These are phyloP conservation scores for Hypoxylon sp. DNA, from an alignment of 2,329 filamentous ascomycete species.

Conservation along the genomic window DNA sequence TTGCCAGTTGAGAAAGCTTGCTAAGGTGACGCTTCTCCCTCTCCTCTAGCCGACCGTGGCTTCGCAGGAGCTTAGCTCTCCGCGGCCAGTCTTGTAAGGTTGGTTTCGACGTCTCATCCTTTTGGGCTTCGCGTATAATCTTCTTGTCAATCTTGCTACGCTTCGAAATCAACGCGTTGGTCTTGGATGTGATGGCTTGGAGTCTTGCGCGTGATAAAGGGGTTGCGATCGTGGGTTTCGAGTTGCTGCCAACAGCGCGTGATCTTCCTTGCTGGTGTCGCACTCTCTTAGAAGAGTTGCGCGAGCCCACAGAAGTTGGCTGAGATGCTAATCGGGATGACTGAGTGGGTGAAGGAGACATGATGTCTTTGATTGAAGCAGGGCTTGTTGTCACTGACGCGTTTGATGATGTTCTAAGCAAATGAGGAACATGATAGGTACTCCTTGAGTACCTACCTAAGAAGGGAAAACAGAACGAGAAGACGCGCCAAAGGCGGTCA, in stretches of 20 bases:
- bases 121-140: constrained; percentile 34
- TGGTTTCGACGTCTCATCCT: constrained; percentile 6
- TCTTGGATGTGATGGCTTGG: constrained; percentile 14
- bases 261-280: constrained; percentile 13
- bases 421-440: neutral
- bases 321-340: constrained; percentile 5
- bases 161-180: constrained; percentile 4
- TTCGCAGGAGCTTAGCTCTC: constrained; percentile 38
- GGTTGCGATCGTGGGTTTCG: constrained; percentile 28
- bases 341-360: neutral
- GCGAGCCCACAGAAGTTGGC: constrained; percentile 3
- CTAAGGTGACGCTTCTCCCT: constrained; percentile 40
- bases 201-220: constrained; percentile 40
- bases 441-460: neutral
- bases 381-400: neutral
- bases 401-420: neutral
- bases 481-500: neutral
- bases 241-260: neutral
- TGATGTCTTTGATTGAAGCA: neutral
- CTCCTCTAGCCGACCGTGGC: constrained; percentile 29
- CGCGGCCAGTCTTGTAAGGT: constrained; percentile 27
- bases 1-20: constrained; percentile 35
- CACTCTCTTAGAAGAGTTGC: neutral
- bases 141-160: constrained; percentile 37
- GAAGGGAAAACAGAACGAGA: neutral